Base-by-base conservation (phyloP, 768 basidiomycete species). In the Kwoniella sp. region DNA sequence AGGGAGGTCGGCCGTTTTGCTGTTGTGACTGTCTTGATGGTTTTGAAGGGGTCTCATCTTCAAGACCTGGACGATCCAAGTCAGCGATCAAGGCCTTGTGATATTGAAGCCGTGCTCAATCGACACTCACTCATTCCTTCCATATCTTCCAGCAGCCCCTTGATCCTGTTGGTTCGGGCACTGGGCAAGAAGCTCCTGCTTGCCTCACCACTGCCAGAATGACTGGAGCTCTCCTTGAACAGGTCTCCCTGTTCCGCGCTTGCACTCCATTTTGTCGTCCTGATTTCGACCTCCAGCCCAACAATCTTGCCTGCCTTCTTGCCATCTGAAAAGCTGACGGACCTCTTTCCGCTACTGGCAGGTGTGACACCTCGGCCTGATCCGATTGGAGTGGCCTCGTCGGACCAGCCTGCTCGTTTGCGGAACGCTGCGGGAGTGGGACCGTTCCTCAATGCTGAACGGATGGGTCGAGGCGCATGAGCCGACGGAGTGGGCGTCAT, bases 291-390 rank as follows among this genome's bases (percentile, higher is more conserved):
- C 17, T 58, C 66, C 13, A 62, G 34, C 2, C 62, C 70, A 17
- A 58, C 63, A 52, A 96, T 96, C n/a, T 91, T 92, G 1, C 95
- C 94, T 31, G 90, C 88, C 66, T 86, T 86, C 77, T 88, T 90
- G 4, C 96, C 96, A 77, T 99, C 96, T 26, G 93, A 96, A 82
- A 99, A 99, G 79, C 92, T 95, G 63, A 99, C 95, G 48, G 75
- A 79, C n/a, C 81, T 63, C 38, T 71, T 75, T 7, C 56, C 65
- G 61, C 66, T 70, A 57, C 66, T 69, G 12, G 31, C 66, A 31
- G 66, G 66, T 2, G 66, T 67, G 7, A 26, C 47, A 53, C 63
- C 62, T n/a, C 65, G 48, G 7, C 28, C 58, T 13, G 67, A 61
- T 1, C 65, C 67, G 23, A 34, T 60, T 2, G 74, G 73, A 13